Evolutionary conservation across 2,329 filamentous ascomycete genomes (phyloP).

Genomic region (Cercospora berteroae): DNA sequence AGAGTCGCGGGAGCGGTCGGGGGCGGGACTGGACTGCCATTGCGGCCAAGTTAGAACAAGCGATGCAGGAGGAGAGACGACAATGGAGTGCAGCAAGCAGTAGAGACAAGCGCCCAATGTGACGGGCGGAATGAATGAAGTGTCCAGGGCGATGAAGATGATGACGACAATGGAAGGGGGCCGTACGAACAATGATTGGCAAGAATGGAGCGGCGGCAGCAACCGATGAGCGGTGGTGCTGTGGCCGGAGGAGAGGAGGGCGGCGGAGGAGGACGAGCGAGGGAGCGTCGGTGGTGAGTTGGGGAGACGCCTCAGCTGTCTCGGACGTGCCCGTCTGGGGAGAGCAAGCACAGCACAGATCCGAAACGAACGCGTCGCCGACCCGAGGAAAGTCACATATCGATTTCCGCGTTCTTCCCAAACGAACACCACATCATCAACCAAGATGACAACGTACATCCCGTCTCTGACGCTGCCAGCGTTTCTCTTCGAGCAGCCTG

Average conservation of each 20-base stretch:
- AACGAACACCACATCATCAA: not conserved
- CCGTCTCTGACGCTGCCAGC: conserved; percentile 73
- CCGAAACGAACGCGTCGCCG: conserved; percentile 13
- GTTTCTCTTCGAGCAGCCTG: conserved; percentile 68
- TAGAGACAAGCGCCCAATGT: conserved; percentile 7
- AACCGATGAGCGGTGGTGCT: conserved; percentile 4
- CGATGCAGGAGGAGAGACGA: conserved; percentile 4
- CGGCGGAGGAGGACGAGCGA: not conserved
- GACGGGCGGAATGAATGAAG: conserved; percentile 4
- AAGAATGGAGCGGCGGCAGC: conserved; percentile 12
- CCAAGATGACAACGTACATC: conserved; percentile 72
- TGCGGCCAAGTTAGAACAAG: conserved; percentile 11
- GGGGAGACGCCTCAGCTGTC: not conserved
- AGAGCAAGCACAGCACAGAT: not conserved
- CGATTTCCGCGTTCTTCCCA: not conserved
- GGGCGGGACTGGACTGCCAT: conserved; percentile 9
- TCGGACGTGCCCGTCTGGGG: conserved; percentile 1
- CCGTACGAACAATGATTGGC: conserved; percentile 33
- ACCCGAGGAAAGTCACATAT: conserved; percentile 26
- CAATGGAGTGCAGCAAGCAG: conserved; percentile 6
- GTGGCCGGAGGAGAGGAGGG: conserved; percentile 4
- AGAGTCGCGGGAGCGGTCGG: not conserved
- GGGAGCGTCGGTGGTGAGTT: not conserved
- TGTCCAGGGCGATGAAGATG: not conserved
- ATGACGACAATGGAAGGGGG: conserved; percentile 22